Evolutionary conservation across 2,329 filamentous ascomycete genomes (phyloP).

Genomic region (Didymellaceae sp.): DNA sequence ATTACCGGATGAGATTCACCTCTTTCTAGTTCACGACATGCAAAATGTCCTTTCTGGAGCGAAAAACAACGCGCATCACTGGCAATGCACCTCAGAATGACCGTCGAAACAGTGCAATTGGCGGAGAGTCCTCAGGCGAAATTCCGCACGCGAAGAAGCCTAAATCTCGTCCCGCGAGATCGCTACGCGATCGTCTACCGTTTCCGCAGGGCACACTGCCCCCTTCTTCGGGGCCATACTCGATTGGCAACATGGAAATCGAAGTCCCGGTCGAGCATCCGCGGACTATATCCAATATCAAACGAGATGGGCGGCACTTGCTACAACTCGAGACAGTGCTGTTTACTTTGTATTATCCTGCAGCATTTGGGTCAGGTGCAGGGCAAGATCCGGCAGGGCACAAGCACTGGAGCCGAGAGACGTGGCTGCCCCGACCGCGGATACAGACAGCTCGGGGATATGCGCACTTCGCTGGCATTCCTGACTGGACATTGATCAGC

Average conservation of each 20-base stretch:
- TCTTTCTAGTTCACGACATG: neutral
- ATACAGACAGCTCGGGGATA: conserved; percentile 65
- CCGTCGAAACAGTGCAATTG: conserved; percentile 26
- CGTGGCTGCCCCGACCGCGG: conserved; percentile 68
- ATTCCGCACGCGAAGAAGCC: conserved; percentile 56
- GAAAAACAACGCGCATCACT: conserved; percentile 39
- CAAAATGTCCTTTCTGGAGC: conserved; percentile 38
- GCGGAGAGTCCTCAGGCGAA: conserved; percentile 28
- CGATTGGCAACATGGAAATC: conserved; percentile 58
- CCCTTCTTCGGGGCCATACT: conserved; percentile 61
- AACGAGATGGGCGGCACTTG: conserved; percentile 54
- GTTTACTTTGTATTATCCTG: conserved; percentile 71
- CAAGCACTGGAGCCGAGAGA: conserved; percentile 59
- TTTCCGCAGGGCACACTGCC: conserved; percentile 56
- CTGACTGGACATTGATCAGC: conserved; percentile 54
- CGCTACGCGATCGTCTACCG: conserved; percentile 56
- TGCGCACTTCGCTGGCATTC: conserved; percentile 64
- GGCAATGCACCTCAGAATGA: conserved; percentile 26
- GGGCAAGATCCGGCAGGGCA: conserved; percentile 50
- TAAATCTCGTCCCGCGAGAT: conserved; percentile 55
- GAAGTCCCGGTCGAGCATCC: conserved; percentile 60
- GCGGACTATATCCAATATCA: conserved; percentile 59
- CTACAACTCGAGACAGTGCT: conserved; percentile 66
- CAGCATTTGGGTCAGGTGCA: conserved; percentile 53
- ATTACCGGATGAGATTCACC: neutral